Base-by-base conservation (phyloP, 192 early-diverging fungal species). In the Phycomyces blakesleeanus region DNA sequence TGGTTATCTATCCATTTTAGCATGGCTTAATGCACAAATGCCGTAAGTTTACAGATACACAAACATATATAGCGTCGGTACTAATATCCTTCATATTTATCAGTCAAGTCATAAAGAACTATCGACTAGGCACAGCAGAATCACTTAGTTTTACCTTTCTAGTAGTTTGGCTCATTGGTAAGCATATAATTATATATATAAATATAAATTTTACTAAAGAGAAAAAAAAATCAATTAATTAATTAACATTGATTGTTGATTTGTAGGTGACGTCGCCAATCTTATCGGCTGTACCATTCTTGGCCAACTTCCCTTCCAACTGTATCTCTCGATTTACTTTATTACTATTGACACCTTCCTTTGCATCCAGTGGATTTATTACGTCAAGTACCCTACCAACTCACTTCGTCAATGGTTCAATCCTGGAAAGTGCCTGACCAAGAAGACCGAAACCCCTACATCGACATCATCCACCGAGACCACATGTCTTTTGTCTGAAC, bases 11-110 rank as follows among this genome's bases (percentile, higher is more conserved):
- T 87, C 86, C 1, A 83, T 89, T 51, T 57, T 74, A 21, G 85
- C 78, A 61, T 89, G 87, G 87, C 50, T 89, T 24, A 88, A 83
- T 71, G 87, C 87, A 21, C 87, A 89, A 76, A 74, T 88, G 55
- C 87, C 87, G 73, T 87, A 88, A 71, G 78, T 85, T 25, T 42
- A 9, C 15, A 25, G 15, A 34, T n/a, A n/a, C n/a, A n/a, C n/a
- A n/a, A 1, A 34, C 4, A 41, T 21, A 21, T 15, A 10, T 12
- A 22, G 14, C 39, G 29, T 18, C 22, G 49, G 51, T 39, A 60
- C 37, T 61, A 39, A 57, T n/a, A n/a, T n/a, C n/a, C n/a, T n/a
- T n/a, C 29, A 41, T 26, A 18, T 47, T 9, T 15, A 16, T 47
- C 25, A 85, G 78, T 54, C 57, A 81, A 71, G 24, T 81, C 53